Evolutionary conservation across 2,329 filamentous ascomycete species (phyloP), one percentile per base, ranked within the genome.

Genomic region (Apiospora malaysiana): DNA sequence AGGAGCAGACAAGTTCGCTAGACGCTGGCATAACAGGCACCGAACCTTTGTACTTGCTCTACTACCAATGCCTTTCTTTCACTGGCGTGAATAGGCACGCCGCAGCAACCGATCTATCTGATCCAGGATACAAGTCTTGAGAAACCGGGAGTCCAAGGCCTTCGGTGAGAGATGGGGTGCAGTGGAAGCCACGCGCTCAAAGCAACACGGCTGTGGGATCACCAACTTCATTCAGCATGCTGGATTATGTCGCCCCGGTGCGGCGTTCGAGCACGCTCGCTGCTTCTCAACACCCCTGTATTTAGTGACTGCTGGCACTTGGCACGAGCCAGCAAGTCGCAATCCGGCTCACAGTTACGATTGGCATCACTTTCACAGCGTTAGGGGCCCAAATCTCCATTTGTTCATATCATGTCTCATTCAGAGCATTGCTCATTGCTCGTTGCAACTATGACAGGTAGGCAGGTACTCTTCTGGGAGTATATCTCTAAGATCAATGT

Each of bases 381-480:
- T 6, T 18, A 40, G 9, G 27, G 21, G 9, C 32, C 32, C 40
- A 32, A 12, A n/a, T 10, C 14, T 4, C 2, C 21, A 21, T 59
- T 59, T 59, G 51, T 40, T 63, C 56, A 63, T 63, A 63, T 63
- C 56, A 18, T 63, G 56, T 63, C 56, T 63, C 56, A 63, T 63
- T 63, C 27, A 63, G 56, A 63, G 56, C 56, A 63, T 63, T 63
- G 56, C 56, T 63, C 56, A 40, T 63, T n/a, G 56, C 56, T 63
- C 56, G n/a, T 63, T n/a, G 32, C 56, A 63, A 23, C 56, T 63
- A 23, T 63, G 56, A 40, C 56, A 23, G 56, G 56, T 63, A 63
- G 56, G 56, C 56, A 63, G 56, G 32, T 32, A 63, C 56, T 63
- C 27, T 63, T 63, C 56, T 32, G 32, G 18, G 56, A 63, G 56